These are phyloP conservation scores for Hypocreales sp. DNA, from an alignment of 2,329 filamentous ascomycete genomes.

Conservation along the genomic window DNA sequence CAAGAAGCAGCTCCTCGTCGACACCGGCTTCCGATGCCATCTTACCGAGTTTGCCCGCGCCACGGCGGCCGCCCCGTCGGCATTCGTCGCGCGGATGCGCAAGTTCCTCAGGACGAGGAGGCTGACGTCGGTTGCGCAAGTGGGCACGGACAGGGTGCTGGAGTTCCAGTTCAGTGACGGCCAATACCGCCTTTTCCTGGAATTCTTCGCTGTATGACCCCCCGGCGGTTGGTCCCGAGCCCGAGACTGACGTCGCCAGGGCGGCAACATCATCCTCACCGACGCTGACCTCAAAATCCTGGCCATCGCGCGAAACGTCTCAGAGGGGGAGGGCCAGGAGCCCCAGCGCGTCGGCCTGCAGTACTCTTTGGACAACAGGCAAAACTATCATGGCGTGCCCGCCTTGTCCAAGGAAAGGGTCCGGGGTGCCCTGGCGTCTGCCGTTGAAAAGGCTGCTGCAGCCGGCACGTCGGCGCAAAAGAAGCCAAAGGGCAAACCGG, in stretches of 20 bases:
- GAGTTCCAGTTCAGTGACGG: slow-evolving; percentile 91
- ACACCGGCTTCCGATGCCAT: slow-evolving; percentile 92
- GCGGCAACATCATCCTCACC: slow-evolving; percentile 87
- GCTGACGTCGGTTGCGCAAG: slow-evolving; percentile 65
- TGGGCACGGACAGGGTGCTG: slow-evolving; percentile 87
- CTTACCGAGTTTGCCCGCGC: slow-evolving; percentile 81
- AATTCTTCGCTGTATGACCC: slow-evolving; percentile 63
- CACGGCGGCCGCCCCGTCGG: slow-evolving; percentile 68
- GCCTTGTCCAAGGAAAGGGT: slow-evolving; percentile 60
- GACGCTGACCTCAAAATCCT: slow-evolving; percentile 73
- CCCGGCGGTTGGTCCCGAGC: too few relatives aligned
- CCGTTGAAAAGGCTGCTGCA: slow-evolving; percentile 40
- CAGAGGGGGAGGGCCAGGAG: slow-evolving; percentile 71
- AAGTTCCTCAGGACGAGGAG: slow-evolving; percentile 80
- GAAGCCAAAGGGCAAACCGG: slow-evolving; percentile 56
- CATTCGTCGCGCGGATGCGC: slow-evolving; percentile 71
- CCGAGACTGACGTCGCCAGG: too few relatives aligned
- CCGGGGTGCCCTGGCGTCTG: slow-evolving; percentile 49
- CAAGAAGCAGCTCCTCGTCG: slow-evolving; percentile 80
- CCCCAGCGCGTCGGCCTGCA: slow-evolving; percentile 60
- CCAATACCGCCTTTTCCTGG: slow-evolving; percentile 70
- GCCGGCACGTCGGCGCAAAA: slow-evolving; percentile 32
- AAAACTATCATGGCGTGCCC: slow-evolving; percentile 68
- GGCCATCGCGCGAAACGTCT: slow-evolving; percentile 63
- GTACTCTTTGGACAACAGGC: slow-evolving; percentile 68